Conservation (phyloP, 2,329 filamentous ascomycete genomes). For the Stagonosporopsis rhizophila region DNA sequence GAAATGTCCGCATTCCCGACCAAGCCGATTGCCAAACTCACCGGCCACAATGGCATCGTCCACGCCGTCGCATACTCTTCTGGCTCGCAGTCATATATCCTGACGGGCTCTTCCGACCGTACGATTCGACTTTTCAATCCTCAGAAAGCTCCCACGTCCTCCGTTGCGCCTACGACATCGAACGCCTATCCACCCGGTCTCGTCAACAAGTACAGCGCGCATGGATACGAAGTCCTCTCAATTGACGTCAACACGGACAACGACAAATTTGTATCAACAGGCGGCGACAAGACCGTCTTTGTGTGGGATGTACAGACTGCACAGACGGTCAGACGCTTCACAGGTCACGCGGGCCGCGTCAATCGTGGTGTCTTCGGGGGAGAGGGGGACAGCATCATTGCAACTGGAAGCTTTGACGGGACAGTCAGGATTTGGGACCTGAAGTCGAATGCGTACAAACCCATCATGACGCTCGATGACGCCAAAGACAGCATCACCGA, state of each 20-base stretch:
- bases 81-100: slow-evolving; percentile 63
- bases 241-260: slow-evolving; percentile 78
- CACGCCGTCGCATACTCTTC: slow-evolving; percentile 60
- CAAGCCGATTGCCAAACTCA: slow-evolving; percentile 49
- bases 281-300: slow-evolving; percentile 90
- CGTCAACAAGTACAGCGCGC: slow-evolving; percentile 87
- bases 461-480: slow-evolving; percentile 76
- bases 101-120: slow-evolving; percentile 87
- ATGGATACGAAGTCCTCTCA: slow-evolving; percentile 91
- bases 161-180: slow-evolving; percentile 43
- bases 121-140: slow-evolving; percentile 87
- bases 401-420: slow-evolving; percentile 76
- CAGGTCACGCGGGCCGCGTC: slow-evolving; percentile 74
- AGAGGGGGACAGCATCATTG: slow-evolving; percentile 73
- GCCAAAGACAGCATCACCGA: slow-evolving; percentile 71
- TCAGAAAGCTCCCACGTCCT: slow-evolving; percentile 54
- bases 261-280: slow-evolving; percentile 81
- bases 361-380: slow-evolving; percentile 83
- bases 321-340: slow-evolving; percentile 76
- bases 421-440: slow-evolving; percentile 72
- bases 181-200: slow-evolving; percentile 54
- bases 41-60: slow-evolving; percentile 55
- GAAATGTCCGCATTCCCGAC: slow-evolving; percentile 52
- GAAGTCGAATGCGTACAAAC: slow-evolving; percentile 56
- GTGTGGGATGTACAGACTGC: slow-evolving; percentile 92